Percentiles rank a stretch among this genome's conserved stretches.
These are phyloP conservation scores for Rhodotorula sp. DNA, from an alignment of 1,284 basidiomycete genomes.

Conservation along the genomic window DNA sequence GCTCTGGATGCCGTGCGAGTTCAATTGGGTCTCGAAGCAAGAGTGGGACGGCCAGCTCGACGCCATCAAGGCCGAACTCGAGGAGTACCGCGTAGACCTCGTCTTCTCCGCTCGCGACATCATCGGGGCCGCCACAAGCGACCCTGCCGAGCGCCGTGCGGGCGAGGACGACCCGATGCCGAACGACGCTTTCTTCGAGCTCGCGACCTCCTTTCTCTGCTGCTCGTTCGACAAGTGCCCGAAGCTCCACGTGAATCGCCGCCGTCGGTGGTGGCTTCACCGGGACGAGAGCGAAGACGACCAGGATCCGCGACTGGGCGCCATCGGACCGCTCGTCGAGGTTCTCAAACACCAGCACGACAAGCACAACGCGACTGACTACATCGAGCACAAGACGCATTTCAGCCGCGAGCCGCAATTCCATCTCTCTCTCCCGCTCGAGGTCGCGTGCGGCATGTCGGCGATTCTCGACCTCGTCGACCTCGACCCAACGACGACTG, in stretches of 20 bases:
- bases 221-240: slow-evolving; percentile 3
- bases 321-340: neutral
- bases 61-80: slow-evolving; percentile 10
- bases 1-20: neutral
- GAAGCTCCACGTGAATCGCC: fast-evolving
- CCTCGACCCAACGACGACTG: too few species aligned
- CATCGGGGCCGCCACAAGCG: slow-evolving; percentile 4
- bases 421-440: neutral
- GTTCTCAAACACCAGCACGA: slow-evolving; percentile 2
- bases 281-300: too few species aligned
- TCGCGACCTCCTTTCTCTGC: slow-evolving; percentile 9
- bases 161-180: neutral
- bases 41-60: neutral
- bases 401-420: neutral
- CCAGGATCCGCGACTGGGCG: too few species aligned
- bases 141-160: neutral
- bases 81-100: slow-evolving; percentile 2
- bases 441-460: neutral
- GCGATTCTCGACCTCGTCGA: neutral
- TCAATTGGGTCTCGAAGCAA: neutral
- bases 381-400: neutral
- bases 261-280: neutral
- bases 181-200: slow-evolving; percentile 8
- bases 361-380: neutral
- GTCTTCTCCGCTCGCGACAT: neutral